phyloP scores from a whole-genome alignment of 2,329 filamentous ascomycete genomes.

The Aspergillus fischeri region DNA sequence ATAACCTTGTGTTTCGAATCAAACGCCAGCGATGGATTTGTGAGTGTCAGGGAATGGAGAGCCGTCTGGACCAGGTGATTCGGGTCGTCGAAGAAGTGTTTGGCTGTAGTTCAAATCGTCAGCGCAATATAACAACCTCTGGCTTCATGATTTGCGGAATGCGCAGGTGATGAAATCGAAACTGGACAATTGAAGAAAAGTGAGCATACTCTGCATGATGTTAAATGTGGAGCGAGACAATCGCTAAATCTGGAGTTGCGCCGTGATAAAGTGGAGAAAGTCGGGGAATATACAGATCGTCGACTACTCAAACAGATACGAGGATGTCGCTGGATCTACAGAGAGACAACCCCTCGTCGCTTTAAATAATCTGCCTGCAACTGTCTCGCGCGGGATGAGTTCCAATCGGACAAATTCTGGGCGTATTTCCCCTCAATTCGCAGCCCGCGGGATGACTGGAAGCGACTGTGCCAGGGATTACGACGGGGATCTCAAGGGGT shows the following conservation, averaged over 20 bases:
- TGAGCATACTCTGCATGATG: slow-evolving; percentile 36
- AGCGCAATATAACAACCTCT: slow-evolving; percentile 10
- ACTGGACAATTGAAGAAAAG: neutral
- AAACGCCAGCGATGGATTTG: slow-evolving; percentile 77
- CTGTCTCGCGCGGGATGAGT: neutral
- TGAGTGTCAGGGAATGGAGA: slow-evolving; percentile 71
- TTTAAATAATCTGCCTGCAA: neutral
- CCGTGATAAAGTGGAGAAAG: neutral
- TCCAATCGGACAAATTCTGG: slow-evolving; percentile 4
- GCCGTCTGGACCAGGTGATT: slow-evolving; percentile 72
- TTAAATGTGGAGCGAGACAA: slow-evolving; percentile 10
- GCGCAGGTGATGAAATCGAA: slow-evolving; percentile 8
- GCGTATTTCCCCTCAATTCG: slow-evolving; percentile 6
- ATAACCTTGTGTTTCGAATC: slow-evolving; percentile 79
- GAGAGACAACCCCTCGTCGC: neutral
- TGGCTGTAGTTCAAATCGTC: slow-evolving; percentile 39
- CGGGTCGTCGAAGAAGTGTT: slow-evolving; percentile 88
- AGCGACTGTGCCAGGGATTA: slow-evolving; percentile 5
- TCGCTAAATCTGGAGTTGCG: slow-evolving; percentile 7
- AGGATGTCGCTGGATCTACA: neutral
- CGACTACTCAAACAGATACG: neutral
- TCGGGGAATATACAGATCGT: neutral
- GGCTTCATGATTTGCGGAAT: slow-evolving; percentile 4
- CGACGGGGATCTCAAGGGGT: neutral
- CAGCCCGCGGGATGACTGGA: slow-evolving; percentile 2